These are phyloP conservation scores for Ottelia alismoides DNA, from an alignment of 106 monocot species.

Conservation along the genomic window DNA sequence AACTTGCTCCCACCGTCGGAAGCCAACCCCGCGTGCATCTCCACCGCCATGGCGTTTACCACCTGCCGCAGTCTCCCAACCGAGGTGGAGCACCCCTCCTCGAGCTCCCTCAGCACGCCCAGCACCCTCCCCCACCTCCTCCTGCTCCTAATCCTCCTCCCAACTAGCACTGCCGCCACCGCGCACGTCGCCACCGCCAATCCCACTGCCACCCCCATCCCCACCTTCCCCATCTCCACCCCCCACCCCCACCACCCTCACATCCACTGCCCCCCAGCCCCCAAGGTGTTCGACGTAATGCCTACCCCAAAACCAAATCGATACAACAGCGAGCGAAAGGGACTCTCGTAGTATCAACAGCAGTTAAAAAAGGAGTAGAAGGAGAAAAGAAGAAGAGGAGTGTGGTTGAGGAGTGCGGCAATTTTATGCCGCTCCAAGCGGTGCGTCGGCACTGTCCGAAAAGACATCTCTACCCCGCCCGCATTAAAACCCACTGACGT, in stretches of 20 bases:
- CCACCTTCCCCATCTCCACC: constrained; percentile 5
- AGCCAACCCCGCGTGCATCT: constrained; percentile 27
- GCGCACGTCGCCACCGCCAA: constrained; percentile 16
- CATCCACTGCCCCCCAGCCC: not conserved
- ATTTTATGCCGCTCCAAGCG: too few species aligned
- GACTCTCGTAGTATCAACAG: too few species aligned
- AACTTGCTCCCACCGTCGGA: constrained; percentile 27
- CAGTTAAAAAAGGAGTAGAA: too few species aligned
- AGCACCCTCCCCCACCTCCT: constrained; percentile 11
- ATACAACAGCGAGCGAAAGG: too few species aligned
- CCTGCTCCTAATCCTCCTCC: constrained; percentile 18
- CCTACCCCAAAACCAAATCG: too few species aligned
- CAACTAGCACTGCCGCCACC: constrained; percentile 16
- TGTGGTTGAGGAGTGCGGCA: too few species aligned
- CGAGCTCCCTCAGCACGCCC: constrained; percentile 13
- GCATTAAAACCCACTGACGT: too few species aligned
- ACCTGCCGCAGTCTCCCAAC: constrained; percentile 17
- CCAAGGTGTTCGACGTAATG: too few species aligned
- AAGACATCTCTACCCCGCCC: too few species aligned
- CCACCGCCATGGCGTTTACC: constrained; percentile 24
- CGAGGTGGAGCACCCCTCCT: constrained; percentile 16
- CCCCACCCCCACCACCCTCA: not conserved
- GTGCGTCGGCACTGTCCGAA: too few species aligned
- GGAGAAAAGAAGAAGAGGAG: too few species aligned
- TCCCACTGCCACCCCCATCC: constrained; percentile 12